A percentile compares a stretch with the other conserved stretches of the same genome.
These are phyloP conservation scores for Aureobasidium lini DNA, from an alignment of 2,329 filamentous ascomycete species.

Conservation along the genomic window DNA sequence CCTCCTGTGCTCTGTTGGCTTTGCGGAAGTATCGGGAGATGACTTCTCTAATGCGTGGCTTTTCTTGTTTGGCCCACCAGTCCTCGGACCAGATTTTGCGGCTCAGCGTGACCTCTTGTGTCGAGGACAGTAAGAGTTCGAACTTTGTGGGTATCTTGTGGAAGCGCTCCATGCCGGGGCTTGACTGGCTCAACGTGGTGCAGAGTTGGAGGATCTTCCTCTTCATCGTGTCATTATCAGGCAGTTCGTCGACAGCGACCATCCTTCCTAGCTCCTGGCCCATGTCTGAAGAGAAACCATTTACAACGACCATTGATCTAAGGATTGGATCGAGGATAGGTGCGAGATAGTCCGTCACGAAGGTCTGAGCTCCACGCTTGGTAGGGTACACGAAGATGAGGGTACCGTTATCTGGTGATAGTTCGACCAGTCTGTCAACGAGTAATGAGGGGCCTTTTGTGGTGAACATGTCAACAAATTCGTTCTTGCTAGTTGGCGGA, in stretches of 20 bases:
- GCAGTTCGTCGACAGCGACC: slow-evolving; percentile 45
- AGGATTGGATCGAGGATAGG: slow-evolving; percentile 56
- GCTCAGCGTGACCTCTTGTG: slow-evolving; percentile 44
- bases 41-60: slow-evolving; percentile 48
- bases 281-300: slow-evolving; percentile 51
- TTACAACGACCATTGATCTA: slow-evolving; percentile 51
- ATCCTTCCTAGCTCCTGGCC: slow-evolving; percentile 48
- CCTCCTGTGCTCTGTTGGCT: slow-evolving; percentile 32
- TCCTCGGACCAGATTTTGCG: slow-evolving; percentile 50
- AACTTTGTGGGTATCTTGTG: slow-evolving; percentile 27
- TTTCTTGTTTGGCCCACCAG: slow-evolving; percentile 60
- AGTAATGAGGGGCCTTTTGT: slow-evolving; percentile 49
- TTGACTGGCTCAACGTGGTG: slow-evolving; percentile 21
- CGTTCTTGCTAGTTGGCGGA: slow-evolving; percentile 52
- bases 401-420: slow-evolving; percentile 50
- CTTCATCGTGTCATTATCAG: slow-evolving; percentile 46
- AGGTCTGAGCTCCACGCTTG: slow-evolving; percentile 47
- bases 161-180: slow-evolving; percentile 24
- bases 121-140: slow-evolving; percentile 43
- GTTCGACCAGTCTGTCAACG: slow-evolving; percentile 53
- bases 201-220: slow-evolving; percentile 20
- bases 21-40: slow-evolving; percentile 39
- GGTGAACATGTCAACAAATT: slow-evolving; percentile 53
- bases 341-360: slow-evolving; percentile 52
- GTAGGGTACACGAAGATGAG: slow-evolving; percentile 58